A percentile compares a stretch with the other conserved stretches of the same genome.
Evolutionary conservation across 1,284 basidiomycete genomes (phyloP).

Genomic region (Cystobasidiaceae sp.): DNA sequence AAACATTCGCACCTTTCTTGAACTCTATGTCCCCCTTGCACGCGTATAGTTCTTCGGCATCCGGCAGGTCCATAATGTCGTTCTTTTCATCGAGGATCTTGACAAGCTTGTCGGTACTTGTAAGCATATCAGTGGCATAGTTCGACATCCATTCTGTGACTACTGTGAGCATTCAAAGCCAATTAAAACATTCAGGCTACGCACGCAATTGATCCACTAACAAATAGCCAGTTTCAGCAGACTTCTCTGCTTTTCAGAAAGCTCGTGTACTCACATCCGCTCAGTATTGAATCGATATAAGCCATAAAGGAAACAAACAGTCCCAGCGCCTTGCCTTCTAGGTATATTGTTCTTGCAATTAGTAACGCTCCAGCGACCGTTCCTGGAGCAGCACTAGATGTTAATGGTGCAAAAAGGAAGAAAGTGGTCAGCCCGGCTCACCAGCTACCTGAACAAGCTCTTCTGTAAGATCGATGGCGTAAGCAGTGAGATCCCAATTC

Average conservation of each 20-base stretch:
- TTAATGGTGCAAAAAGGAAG: too few relatives aligned
- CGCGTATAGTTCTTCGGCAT: constrained; percentile 10
- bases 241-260: not conserved
- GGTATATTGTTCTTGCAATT: constrained; percentile 61
- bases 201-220: not conserved
- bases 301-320: constrained; percentile 73
- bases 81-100: constrained; percentile 19
- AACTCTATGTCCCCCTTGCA: constrained; percentile 24
- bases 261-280: not conserved
- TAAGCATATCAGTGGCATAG: not conserved
- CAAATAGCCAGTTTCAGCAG: not conserved
- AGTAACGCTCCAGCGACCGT: constrained; percentile 70
- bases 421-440: constrained; percentile 50
- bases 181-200: not conserved
- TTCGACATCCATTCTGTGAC: not conserved
- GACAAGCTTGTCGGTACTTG: constrained; percentile 18
- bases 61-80: constrained; percentile 11
- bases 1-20: not conserved
- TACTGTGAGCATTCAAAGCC: not conserved
- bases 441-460: not conserved
- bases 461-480: not conserved
- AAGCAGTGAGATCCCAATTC: not conserved
- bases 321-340: constrained; percentile 49
- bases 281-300: constrained; percentile 49
- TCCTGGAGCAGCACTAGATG: too few relatives aligned